Evolutionary conservation across 2,329 filamentous ascomycete genomes (phyloP).

Genomic region (Nigrospora sphaerica): DNA sequence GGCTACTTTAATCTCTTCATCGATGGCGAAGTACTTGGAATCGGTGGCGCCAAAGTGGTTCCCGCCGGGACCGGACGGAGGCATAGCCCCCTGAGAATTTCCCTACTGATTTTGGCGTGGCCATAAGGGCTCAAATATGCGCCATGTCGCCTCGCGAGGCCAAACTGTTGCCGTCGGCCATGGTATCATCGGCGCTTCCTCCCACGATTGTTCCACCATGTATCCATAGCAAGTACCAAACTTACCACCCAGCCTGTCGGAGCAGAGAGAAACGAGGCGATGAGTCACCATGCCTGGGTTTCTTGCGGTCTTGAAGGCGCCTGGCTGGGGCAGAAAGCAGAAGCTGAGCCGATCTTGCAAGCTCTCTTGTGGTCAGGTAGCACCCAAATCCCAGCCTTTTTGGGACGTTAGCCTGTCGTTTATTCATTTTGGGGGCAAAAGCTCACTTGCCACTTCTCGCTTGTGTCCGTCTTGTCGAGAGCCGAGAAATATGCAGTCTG

Average conservation of each 20-base stretch:
- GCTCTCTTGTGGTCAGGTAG: slow-evolving; percentile 4
- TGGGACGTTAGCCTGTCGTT: slow-evolving; percentile 21
- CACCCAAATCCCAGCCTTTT: background rate
- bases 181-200: no score
- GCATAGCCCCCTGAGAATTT: no score
- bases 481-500: slow-evolving; percentile 35
- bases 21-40: no score
- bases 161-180: no score
- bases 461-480: slow-evolving; percentile 20
- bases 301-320: slow-evolving; percentile 14
- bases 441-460: slow-evolving; percentile 26
- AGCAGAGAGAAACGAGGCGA: background rate
- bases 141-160: no score
- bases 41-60: slow-evolving; percentile 36
- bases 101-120: no score
- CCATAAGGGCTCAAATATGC: no score
- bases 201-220: slow-evolving; percentile 42
- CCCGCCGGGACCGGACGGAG: slow-evolving; percentile 26
- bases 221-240: slow-evolving; percentile 11
- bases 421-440: slow-evolving; percentile 30
- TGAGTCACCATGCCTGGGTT: slow-evolving; percentile 26
- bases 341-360: slow-evolving; percentile 15
- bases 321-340: slow-evolving; percentile 29
- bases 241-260: background rate
- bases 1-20: no score